Evolutionary conservation across 106 monocot genomes (phyloP).

Genomic region (Acanthochlamys bracteata): DNA sequence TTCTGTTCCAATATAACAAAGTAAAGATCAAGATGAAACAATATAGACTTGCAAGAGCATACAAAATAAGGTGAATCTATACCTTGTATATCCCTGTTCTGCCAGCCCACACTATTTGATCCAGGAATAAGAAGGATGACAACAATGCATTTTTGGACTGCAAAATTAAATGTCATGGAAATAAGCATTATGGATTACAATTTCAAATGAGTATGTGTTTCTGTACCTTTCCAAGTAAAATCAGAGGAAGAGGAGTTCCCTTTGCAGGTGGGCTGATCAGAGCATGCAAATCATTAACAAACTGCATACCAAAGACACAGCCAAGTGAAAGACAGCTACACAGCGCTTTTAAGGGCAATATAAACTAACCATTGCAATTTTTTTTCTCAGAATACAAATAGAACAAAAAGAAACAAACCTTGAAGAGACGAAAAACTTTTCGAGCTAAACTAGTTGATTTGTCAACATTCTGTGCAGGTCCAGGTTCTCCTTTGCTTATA

Average conservation of each 20-base stretch:
- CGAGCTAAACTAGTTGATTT: conserved; percentile 79
- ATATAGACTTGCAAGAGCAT: not conserved
- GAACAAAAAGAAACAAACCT: conserved; percentile 30
- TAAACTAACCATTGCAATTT: not conserved
- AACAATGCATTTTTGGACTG: conserved; percentile 95
- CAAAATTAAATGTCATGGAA: conserved; percentile 1
- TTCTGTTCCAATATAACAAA: conserved; percentile 24
- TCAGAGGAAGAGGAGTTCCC: conserved; percentile 69
- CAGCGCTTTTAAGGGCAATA: not conserved
- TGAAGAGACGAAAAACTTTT: conserved; percentile 84
- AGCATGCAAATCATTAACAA: conserved; percentile 87
- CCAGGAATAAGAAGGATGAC: conserved; percentile 87
- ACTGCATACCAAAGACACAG: conserved; percentile 34
- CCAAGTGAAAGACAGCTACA: not conserved
- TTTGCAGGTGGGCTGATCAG: conserved; percentile 61
- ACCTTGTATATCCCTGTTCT: conserved; percentile 97
- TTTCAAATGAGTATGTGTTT: not conserved
- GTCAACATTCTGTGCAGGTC: conserved; percentile 80
- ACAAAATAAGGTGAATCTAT: not conserved
- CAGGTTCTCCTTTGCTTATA: conserved; percentile 77
- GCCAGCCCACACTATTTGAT: conserved; percentile 91
- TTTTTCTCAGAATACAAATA: no score
- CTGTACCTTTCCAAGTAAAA: conserved; percentile 79
- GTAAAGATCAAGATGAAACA: no score
- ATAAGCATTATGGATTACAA: not conserved